A percentile compares a stretch with the other conserved stretches of the same genome.
Evolutionary conservation across 768 basidiomycete genomes (phyloP).

Genomic region (Trametes coccinea): DNA sequence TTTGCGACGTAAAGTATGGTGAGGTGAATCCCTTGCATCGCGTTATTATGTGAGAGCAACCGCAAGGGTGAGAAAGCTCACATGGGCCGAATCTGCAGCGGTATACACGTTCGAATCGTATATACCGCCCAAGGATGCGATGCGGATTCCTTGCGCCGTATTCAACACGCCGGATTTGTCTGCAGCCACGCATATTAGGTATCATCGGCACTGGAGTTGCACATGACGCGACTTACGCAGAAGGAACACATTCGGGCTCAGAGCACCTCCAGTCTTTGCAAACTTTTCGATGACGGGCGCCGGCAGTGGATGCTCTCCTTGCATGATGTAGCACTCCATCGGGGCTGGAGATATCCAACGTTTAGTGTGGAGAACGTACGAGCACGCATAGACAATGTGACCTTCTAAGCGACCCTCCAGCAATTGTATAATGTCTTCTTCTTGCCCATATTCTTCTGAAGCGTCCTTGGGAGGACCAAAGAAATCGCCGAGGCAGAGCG

Average conservation of each 20-base stretch:
- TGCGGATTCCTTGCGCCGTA: slow-evolving; percentile 77
- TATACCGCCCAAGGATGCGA: slow-evolving; percentile 82
- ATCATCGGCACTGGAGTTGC: background rate
- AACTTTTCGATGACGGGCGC: slow-evolving; percentile 72
- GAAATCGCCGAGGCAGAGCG: slow-evolving; percentile 83
- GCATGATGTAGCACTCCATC: slow-evolving; percentile 90
- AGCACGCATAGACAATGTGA: slow-evolving; percentile 30
- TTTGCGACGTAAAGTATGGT: slow-evolving; percentile 71
- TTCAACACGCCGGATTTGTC: slow-evolving; percentile 82
- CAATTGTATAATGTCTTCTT: slow-evolving; percentile 58
- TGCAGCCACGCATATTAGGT: slow-evolving; percentile 33
- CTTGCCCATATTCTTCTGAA: slow-evolving; percentile 33
- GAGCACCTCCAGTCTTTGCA: slow-evolving; percentile 71
- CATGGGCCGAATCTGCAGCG: slow-evolving; percentile 63
- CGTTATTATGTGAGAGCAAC: background rate
- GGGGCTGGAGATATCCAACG: slow-evolving; percentile 53
- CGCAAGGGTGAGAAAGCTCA: slow-evolving; percentile 35
- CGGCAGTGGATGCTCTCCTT: slow-evolving; percentile 79
- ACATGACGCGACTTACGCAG: slow-evolving; percentile 58
- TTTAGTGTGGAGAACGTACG: slow-evolving; percentile 17
- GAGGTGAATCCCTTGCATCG: slow-evolving; percentile 68
- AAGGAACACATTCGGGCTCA: slow-evolving; percentile 82
- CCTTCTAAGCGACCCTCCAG: slow-evolving; percentile 71
- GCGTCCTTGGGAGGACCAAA: slow-evolving; percentile 58
- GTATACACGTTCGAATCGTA: slow-evolving; percentile 64